phyloP scores from a whole-genome alignment of 177 flowering plant species.

The Tripterygium wilfordii region DNA sequence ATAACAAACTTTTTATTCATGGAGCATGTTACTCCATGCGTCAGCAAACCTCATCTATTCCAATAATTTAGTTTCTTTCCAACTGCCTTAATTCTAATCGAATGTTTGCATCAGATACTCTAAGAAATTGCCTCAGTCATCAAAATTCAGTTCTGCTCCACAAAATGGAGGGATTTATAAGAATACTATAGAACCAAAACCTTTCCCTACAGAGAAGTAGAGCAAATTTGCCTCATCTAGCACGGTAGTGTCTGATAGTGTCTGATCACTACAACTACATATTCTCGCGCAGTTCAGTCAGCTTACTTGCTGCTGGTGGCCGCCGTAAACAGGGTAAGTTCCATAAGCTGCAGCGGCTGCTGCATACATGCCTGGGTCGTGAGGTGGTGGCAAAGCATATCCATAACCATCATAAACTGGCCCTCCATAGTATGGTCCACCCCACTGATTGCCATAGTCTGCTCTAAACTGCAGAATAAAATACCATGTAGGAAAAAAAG shows the following conservation, averaged over 20 bases:
- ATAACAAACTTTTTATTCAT: too few relatives aligned
- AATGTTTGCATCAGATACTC: too few relatives aligned
- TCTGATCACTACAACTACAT: conserved; percentile 1
- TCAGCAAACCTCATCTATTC: too few relatives aligned
- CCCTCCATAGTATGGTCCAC: conserved; percentile 73
- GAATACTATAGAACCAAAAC: conserved; percentile 24
- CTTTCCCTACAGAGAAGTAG: conserved; percentile 10
- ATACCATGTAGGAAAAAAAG: too few relatives aligned
- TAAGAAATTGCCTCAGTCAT: conserved; percentile 16
- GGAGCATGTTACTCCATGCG: too few relatives aligned
- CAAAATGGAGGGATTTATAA: conserved; percentile 24
- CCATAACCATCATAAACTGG: conserved; percentile 79
- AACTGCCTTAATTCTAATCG: too few relatives aligned
- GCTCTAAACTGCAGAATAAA: conserved; percentile 64
- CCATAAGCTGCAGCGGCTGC: conserved; percentile 82
- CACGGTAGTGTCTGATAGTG: conserved; percentile 2
- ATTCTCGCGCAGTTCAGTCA: conserved; percentile 17
- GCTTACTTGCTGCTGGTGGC: conserved; percentile 91
- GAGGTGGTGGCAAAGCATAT: conserved; percentile 56
- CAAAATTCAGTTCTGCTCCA: conserved; percentile 60
- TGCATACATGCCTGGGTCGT: conserved; percentile 81
- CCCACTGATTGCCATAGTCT: conserved; percentile 76
- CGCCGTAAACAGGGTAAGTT: conserved; percentile 77
- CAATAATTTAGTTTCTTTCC: too few relatives aligned
- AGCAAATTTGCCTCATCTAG: conserved; percentile 11